Conservation (phyloP, 768 basidiomycete genomes). For the Pleurotus platypus region DNA sequence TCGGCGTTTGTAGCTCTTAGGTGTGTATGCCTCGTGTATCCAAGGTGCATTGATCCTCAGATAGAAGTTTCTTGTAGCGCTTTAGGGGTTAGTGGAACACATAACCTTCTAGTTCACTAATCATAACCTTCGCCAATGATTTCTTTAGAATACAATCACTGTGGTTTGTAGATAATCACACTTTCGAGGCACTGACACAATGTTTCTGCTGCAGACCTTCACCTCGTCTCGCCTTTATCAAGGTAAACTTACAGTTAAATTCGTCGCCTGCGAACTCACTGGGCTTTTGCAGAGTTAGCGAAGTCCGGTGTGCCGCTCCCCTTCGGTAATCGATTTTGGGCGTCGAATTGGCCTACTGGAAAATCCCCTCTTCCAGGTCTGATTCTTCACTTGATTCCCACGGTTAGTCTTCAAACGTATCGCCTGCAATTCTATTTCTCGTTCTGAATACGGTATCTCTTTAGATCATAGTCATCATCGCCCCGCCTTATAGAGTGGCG, state of each 20-base stretch:
- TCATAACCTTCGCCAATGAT: not conserved
- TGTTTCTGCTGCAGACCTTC: conserved; percentile 35
- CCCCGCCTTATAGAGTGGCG: conserved; percentile 45
- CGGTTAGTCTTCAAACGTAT: conserved; percentile 21
- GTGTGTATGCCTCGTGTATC: conserved; percentile 18
- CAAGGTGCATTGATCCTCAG: not conserved
- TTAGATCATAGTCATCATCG: conserved; percentile 43
- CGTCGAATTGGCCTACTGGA: conserved; percentile 59
- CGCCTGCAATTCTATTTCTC: too few species aligned
- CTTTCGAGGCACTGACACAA: not conserved
- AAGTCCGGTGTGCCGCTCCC: conserved; percentile 61
- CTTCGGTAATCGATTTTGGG: conserved; percentile 57
- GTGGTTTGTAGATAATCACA: conserved; percentile 12
- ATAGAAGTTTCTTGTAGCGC: not conserved
- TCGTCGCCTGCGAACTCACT: not conserved
- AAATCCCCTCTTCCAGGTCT: conserved; percentile 54
- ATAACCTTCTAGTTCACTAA: not conserved
- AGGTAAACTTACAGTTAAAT: conserved; percentile 19
- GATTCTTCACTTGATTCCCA: conserved; percentile 52
- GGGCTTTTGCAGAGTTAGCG: conserved; percentile 39
- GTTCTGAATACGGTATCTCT: too few species aligned
- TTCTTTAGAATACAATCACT: conserved; percentile 20
- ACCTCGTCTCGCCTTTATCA: conserved; percentile 50
- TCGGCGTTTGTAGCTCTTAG: conserved; percentile 56
- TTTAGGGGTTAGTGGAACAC: not conserved